Conservation (phyloP, 352 stramenopile genomes). For the Phytophthora europaea region DNA sequence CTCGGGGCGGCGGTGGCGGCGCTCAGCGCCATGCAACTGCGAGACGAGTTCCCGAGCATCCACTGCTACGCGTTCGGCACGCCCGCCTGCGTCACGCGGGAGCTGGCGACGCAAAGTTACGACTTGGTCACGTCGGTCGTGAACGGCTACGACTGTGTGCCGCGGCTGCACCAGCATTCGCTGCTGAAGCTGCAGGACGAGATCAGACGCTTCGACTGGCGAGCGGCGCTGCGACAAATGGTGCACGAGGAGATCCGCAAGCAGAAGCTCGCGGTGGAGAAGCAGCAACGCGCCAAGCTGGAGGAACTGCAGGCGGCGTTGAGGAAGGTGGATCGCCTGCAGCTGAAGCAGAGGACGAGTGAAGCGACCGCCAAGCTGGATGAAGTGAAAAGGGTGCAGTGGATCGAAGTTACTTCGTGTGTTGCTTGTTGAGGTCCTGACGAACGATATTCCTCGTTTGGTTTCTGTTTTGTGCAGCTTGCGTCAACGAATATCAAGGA, state of each 20-base stretch:
- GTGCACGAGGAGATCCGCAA: conserved; percentile 69
- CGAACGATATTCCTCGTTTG: not conserved
- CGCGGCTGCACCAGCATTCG: conserved; percentile 81
- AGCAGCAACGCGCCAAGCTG: conserved; percentile 62
- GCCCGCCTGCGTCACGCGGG: conserved; percentile 72
- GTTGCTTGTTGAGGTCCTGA: not conserved
- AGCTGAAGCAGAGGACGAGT: conserved; percentile 54
- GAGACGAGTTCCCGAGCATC: conserved; percentile 52
- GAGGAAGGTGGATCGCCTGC: conserved; percentile 52
- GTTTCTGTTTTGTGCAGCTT: conserved; percentile 26
- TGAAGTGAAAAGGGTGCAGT: conserved; percentile 52
- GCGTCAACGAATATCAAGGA: conserved; percentile 63
- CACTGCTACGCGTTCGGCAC: conserved; percentile 80
- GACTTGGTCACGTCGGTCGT: conserved; percentile 79
- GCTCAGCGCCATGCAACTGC: conserved; percentile 67
- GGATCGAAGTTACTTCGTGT: too few species aligned
- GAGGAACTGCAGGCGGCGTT: conserved; percentile 56
- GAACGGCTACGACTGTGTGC: conserved; percentile 86
- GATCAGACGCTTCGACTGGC: conserved; percentile 78
- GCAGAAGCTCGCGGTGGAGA: conserved; percentile 56
- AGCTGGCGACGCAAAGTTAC: conserved; percentile 62
- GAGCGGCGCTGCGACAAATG: conserved; percentile 58
- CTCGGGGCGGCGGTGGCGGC: conserved; percentile 77
- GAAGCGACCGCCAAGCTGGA: conserved; percentile 60
- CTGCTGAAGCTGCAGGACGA: conserved; percentile 72